Evolutionary conservation across 495 filamentous ascomycete genomes (phyloP).

Genomic region (Hypoxylon fuscum): DNA sequence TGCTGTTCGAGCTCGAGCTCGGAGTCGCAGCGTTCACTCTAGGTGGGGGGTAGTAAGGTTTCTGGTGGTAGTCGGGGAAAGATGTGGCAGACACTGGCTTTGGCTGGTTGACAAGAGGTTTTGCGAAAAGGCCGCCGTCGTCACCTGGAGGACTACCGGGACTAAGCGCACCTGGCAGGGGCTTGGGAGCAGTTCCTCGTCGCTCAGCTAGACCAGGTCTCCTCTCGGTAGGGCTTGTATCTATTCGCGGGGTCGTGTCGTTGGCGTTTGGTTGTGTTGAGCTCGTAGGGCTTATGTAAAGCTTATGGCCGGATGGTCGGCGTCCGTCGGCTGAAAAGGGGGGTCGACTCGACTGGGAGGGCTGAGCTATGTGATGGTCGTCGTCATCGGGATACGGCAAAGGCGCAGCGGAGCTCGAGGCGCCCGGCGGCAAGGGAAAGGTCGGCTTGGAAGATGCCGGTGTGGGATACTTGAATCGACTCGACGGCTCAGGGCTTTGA

Average conservation of each 20-base stretch:
- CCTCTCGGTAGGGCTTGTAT: slow-evolving; percentile 59
- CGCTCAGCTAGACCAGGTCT: slow-evolving; percentile 71
- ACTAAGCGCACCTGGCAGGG: slow-evolving; percentile 67
- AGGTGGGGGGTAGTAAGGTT: slow-evolving; percentile 59
- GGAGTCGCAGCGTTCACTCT: slow-evolving; percentile 61
- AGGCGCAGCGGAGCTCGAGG: slow-evolving; percentile 69
- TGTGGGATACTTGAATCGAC: slow-evolving; percentile 59
- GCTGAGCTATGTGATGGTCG: slow-evolving; percentile 52
- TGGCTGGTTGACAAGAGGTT: slow-evolving; percentile 51
- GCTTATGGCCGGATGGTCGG: slow-evolving; percentile 46
- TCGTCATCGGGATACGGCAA: slow-evolving; percentile 83
- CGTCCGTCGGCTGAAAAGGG: slow-evolving; percentile 60
- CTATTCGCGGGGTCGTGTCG: slow-evolving; percentile 55
- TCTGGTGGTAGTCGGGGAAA: slow-evolving; percentile 59
- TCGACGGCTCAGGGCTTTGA: slow-evolving; percentile 59
- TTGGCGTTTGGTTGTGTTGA: slow-evolving; percentile 47
- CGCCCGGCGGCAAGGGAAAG: slow-evolving; percentile 68
- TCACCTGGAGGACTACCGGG: slow-evolving; percentile 76
- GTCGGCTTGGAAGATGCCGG: slow-evolving; percentile 54
- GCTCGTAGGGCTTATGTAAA: slow-evolving; percentile 47
- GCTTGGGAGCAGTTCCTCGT: slow-evolving; percentile 77
- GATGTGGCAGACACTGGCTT: slow-evolving; percentile 44
- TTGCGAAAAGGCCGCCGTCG: slow-evolving; percentile 75
- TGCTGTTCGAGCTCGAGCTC: slow-evolving; percentile 42
- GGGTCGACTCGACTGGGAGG: slow-evolving; percentile 51